A percentile compares a stretch with the other conserved stretches of the same genome.
Evolutionary conservation across 2,329 filamentous ascomycete genomes (phyloP).

Genomic region (Aspergillus sojae): DNA sequence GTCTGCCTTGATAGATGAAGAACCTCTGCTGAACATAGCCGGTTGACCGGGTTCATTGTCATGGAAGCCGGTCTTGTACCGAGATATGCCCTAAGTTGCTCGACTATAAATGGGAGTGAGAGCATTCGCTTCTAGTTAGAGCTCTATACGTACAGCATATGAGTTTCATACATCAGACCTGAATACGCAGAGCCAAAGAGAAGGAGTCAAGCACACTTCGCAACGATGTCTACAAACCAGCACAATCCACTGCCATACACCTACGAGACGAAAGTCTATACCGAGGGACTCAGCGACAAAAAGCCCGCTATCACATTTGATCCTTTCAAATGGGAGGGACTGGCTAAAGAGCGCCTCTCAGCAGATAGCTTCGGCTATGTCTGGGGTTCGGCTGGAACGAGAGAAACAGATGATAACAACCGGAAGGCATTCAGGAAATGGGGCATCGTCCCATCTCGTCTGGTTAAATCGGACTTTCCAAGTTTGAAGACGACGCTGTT

Average conservation of each 20-base stretch:
- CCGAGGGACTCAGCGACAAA: conserved; percentile 49
- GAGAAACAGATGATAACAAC: conserved; percentile 34
- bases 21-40: neutral
- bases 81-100: neutral
- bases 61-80: neutral
- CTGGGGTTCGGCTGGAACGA: conserved; percentile 55
- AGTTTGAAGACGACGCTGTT: conserved; percentile 56
- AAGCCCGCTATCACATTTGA: conserved; percentile 59
- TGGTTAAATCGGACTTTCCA: conserved; percentile 42
- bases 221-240: neutral
- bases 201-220: neutral
- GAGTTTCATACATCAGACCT: neutral
- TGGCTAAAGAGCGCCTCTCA: conserved; percentile 53
- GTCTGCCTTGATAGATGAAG: neutral
- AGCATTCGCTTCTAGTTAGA: neutral
- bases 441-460: conserved; percentile 28
- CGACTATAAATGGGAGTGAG: neutral
- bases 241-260: conserved; percentile 12
- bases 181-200: neutral
- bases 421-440: conserved; percentile 34
- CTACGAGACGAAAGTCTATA: conserved; percentile 49
- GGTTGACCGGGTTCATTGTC: neutral
- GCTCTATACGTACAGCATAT: neutral
- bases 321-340: conserved; percentile 56
- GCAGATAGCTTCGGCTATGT: conserved; percentile 61